A percentile compares a stretch with the other conserved stretches of the same genome.
Conservation (phyloP, 106 monocot genomes). For the Acorus gramineus region DNA sequence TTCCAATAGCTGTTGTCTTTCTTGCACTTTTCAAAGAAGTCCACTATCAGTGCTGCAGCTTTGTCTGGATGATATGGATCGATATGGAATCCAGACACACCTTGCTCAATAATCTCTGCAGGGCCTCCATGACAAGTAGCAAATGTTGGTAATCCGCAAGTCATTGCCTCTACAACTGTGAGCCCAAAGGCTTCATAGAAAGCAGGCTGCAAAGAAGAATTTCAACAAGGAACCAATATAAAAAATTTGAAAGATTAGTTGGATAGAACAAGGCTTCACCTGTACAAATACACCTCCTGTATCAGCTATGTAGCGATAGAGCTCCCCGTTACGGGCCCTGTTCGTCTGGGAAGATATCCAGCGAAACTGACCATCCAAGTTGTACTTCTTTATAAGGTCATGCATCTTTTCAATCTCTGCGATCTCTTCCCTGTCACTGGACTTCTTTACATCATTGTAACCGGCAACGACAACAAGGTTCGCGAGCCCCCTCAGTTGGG, state of each 20-base stretch:
- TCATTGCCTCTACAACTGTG: slow-evolving; percentile 93
- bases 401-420: slow-evolving; percentile 94
- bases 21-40: slow-evolving; percentile 68
- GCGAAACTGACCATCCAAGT: slow-evolving; percentile 75
- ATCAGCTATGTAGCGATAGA: slow-evolving; percentile 92
- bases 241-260: background rate
- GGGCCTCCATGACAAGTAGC: slow-evolving; percentile 89
- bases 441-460: slow-evolving; percentile 57
- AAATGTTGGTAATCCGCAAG: slow-evolving; percentile 86
- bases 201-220: slow-evolving; percentile 51
- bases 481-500: slow-evolving; percentile 45
- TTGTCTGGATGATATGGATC: slow-evolving; percentile 86
- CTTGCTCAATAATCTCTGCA: slow-evolving; percentile 88
- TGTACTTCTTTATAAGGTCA: slow-evolving; percentile 56
- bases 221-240: background rate
- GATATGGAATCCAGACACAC: slow-evolving; percentile 79
- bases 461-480: slow-evolving; percentile 92
- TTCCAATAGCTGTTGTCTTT: slow-evolving; percentile 52
- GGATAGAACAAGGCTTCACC: slow-evolving; percentile 20
- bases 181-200: slow-evolving; percentile 95
- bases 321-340: slow-evolving; percentile 78
- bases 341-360: slow-evolving; percentile 91
- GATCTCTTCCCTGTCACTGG: slow-evolving; percentile 83
- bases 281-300: slow-evolving; percentile 80
- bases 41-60: slow-evolving; percentile 38